Conservation (phyloP, 2,329 filamentous ascomycete species). For the Cladosporium austrohemisphaericum region DNA sequence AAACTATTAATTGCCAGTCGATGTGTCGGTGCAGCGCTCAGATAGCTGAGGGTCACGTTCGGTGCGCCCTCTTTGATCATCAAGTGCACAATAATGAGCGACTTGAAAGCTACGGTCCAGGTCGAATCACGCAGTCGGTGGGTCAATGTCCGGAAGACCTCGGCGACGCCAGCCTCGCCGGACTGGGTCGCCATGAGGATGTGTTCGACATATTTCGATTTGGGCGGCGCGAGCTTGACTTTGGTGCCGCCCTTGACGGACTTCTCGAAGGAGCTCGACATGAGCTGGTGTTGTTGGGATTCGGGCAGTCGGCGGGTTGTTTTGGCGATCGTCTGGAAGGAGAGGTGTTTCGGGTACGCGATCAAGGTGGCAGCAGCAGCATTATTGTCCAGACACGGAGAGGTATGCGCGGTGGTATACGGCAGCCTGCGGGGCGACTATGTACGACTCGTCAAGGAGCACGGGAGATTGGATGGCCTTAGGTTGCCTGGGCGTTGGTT, state of each 20-base stretch:
- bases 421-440: slow-evolving; percentile 6
- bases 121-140: slow-evolving; percentile 88
- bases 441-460: slow-evolving; percentile 8
- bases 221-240: slow-evolving; percentile 87
- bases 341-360: too few relatives aligned
- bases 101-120: slow-evolving; percentile 99
- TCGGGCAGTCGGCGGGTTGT: slow-evolving; percentile 11
- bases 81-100: slow-evolving; percentile 88
- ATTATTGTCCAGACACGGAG: slow-evolving; percentile 9
- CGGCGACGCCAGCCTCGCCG: slow-evolving; percentile 88
- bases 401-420: slow-evolving; percentile 5
- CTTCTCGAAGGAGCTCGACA: slow-evolving; percentile 94
- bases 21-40: slow-evolving; percentile 72
- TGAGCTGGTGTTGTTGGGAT: too few relatives aligned
- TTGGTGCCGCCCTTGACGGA: slow-evolving; percentile 98
- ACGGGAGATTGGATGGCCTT: slow-evolving; percentile 12
- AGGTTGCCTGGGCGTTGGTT: slow-evolving; percentile 3
- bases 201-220: slow-evolving; percentile 99
- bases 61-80: slow-evolving; percentile 96
- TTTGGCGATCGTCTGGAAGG: neutral
- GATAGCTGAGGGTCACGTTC: slow-evolving; percentile 80
- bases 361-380: slow-evolving; percentile 5
- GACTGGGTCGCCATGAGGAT: slow-evolving; percentile 93
- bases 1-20: slow-evolving; percentile 85
- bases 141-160: slow-evolving; percentile 90